A percentile compares a stretch with the other conserved stretches of the same genome.
Conservation (phyloP, 345 rosid genomes). For the Rubroshorea leprosula region DNA sequence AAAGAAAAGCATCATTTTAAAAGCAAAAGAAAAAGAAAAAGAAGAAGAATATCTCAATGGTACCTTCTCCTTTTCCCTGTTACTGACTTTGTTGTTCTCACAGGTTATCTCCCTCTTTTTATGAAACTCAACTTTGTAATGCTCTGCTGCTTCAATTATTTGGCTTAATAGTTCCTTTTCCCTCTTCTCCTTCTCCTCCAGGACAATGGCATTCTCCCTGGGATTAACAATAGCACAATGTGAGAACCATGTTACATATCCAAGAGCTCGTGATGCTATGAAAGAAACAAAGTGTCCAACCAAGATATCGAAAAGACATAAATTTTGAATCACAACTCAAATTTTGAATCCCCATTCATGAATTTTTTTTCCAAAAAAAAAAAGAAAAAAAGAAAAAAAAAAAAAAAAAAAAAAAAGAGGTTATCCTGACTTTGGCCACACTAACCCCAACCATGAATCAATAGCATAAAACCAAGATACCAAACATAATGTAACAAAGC, state of each 20-base stretch:
- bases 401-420: too few species aligned
- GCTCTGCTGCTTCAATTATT: conserved; percentile 60
- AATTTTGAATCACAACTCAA: neutral
- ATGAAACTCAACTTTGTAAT: conserved; percentile 54
- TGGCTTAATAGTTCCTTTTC: conserved; percentile 56
- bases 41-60: neutral
- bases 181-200: conserved; percentile 80
- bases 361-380: too few species aligned
- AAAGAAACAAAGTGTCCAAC: neutral
- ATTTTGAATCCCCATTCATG: neutral
- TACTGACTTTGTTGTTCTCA: conserved; percentile 50
- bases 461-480: too few species aligned
- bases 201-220: conserved; percentile 54
- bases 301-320: neutral
- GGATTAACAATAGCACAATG: conserved; percentile 6
- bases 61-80: conserved; percentile 81
- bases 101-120: conserved; percentile 48
- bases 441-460: too few species aligned
- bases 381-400: too few species aligned
- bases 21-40: too few species aligned
- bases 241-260: neutral
- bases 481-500: neutral
- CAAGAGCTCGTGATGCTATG: neutral
- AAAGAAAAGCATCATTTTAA: neutral
- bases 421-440: too few species aligned